Conservation (phyloP, 163 green algal species). For the Trebouxia gelatinosa region DNA sequence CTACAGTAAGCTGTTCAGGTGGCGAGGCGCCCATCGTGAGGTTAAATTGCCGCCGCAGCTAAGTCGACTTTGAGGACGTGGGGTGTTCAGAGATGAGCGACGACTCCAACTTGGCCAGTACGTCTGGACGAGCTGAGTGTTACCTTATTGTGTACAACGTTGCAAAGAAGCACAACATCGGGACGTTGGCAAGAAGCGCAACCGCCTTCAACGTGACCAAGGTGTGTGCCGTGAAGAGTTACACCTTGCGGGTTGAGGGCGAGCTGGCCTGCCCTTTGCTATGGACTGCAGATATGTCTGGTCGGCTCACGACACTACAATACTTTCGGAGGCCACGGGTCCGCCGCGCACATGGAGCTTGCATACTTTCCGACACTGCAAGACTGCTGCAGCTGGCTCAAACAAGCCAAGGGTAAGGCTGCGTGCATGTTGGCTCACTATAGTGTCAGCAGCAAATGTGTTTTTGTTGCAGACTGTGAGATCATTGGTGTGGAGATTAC, state of each 20-base stretch:
- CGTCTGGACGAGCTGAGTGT: constrained; percentile 33
- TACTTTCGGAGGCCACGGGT: constrained; percentile 81
- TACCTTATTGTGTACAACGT: constrained; percentile 82
- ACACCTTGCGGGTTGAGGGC: not conserved
- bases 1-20: no score
- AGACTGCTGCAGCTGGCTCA: constrained; percentile 58
- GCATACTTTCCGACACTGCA: constrained; percentile 68
- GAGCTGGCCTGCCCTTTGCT: not conserved
- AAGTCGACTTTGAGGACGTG: no score
- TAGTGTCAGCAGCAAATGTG: not conserved
- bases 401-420: constrained; percentile 42
- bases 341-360: constrained; percentile 62
- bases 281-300: constrained; percentile 67
- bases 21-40: no score
- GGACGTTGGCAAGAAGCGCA: constrained; percentile 57
- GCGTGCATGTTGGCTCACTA: not conserved
- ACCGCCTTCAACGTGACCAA: constrained; percentile 61
- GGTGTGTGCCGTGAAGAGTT: constrained; percentile 36
- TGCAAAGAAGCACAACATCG: constrained; percentile 83
- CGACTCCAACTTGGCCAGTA: no score
- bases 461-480: constrained; percentile 51
- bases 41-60: no score
- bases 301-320: constrained; percentile 82
- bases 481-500: constrained; percentile 88
- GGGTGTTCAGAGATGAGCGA: no score